These are phyloP conservation scores for Neurospora sp. DNA, from an alignment of 495 filamentous ascomycete species.

Conservation along the genomic window DNA sequence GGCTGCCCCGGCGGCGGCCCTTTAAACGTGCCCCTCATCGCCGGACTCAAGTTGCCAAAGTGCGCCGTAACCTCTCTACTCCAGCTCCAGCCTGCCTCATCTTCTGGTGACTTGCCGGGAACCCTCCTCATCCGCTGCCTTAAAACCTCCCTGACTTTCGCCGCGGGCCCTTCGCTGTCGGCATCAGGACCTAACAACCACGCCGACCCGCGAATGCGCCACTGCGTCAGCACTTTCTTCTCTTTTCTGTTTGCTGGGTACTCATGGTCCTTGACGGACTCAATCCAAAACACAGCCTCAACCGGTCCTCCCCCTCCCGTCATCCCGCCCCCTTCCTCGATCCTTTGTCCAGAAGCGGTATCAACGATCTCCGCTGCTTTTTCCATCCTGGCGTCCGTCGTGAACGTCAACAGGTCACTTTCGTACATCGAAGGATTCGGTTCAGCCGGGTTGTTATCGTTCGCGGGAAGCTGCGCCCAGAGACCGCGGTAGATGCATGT, in stretches of 20 bases:
- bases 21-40: constrained; percentile 67
- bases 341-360: constrained; percentile 7
- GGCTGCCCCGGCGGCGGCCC: constrained; percentile 66
- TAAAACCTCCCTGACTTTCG: constrained; percentile 34
- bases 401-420: constrained; percentile 70
- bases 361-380: constrained; percentile 63
- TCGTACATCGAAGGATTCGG: constrained; percentile 58
- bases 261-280: constrained; percentile 20
- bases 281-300: constrained; percentile 79
- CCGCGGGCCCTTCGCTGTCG: constrained; percentile 35
- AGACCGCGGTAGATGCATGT: constrained; percentile 70
- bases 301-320: constrained; percentile 55
- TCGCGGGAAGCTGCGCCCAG: constrained; percentile 58
- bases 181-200: constrained; percentile 53
- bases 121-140: constrained; percentile 35
- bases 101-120: constrained; percentile 7
- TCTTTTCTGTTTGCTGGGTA: background rate
- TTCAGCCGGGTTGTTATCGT: constrained; percentile 52
- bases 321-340: constrained; percentile 21
- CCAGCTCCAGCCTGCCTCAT: constrained; percentile 50
- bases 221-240: constrained; percentile 46
- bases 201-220: constrained; percentile 71
- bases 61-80: constrained; percentile 63
- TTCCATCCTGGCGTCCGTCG: constrained; percentile 78
- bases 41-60: constrained; percentile 77